phyloP scores from a whole-genome alignment of 345 rosid species.

The Barbarea vulgaris region DNA sequence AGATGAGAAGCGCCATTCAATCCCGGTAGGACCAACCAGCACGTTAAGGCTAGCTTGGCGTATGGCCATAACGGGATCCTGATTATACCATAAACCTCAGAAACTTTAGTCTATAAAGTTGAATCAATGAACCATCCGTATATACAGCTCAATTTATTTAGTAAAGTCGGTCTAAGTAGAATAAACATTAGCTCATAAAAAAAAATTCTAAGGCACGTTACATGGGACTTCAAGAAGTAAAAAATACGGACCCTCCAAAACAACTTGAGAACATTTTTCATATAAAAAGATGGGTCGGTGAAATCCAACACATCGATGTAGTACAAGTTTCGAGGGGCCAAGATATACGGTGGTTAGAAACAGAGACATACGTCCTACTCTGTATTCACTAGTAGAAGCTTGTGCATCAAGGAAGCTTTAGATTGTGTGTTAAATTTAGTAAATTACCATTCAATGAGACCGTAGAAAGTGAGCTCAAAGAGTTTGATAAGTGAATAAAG shows the following conservation, averaged over 20 bases:
- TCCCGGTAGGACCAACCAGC: constrained; percentile 89
- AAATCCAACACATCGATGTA: background rate
- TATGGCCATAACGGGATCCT: constrained; percentile 90
- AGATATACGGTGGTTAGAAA: background rate
- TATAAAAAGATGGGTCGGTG: background rate
- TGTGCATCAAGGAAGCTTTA: constrained; percentile 11
- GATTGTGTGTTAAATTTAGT: background rate
- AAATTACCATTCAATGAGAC: constrained; percentile 63
- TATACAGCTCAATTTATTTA: background rate
- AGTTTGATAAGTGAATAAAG: constrained; percentile 76
- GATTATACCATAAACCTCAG: constrained; percentile 13
- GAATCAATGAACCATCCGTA: background rate
- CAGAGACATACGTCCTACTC: background rate
- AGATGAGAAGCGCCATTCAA: constrained; percentile 85
- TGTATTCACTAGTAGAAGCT: background rate
- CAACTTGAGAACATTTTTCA: background rate
- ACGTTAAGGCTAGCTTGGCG: constrained; percentile 60
- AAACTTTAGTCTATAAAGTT: background rate
- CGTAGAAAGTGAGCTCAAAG: constrained; percentile 74
- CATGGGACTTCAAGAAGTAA: background rate
- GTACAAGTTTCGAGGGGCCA: background rate
- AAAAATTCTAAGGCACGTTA: background rate
- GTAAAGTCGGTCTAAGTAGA: background rate
- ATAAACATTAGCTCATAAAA: background rate
- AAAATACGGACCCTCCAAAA: background rate